Evolutionary conservation across 1,139 yeast genomes (phyloP).

Genomic region (Wickerhamiella infanticola): DNA sequence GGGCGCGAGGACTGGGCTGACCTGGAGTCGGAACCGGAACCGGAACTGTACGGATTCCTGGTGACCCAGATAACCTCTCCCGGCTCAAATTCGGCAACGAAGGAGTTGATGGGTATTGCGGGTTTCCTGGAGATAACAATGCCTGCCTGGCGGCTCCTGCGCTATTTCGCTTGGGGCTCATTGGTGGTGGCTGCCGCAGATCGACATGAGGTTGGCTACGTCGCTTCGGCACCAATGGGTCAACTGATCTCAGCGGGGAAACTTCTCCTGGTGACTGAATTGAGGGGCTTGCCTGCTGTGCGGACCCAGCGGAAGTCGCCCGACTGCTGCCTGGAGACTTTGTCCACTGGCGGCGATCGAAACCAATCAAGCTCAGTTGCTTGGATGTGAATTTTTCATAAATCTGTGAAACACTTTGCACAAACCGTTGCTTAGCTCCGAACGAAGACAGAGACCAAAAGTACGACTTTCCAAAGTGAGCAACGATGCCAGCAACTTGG

Average conservation of each 20-base stretch:
- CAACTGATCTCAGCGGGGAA: background rate
- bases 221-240: background rate
- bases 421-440: background rate
- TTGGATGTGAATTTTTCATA: conserved; percentile 2
- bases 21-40: no score
- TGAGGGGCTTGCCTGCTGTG: background rate
- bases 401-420: background rate
- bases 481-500: conserved; percentile 29
- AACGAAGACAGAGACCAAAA: conserved; percentile 51
- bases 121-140: background rate
- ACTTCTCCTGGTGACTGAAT: background rate
- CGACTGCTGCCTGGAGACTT: background rate
- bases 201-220: background rate
- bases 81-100: background rate
- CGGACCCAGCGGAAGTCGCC: background rate
- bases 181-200: background rate
- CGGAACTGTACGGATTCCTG: background rate
- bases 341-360: background rate
- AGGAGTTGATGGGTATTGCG: background rate
- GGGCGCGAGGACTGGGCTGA: no score
- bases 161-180: background rate
- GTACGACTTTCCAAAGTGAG: conserved; percentile 60
- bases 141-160: background rate
- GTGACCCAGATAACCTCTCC: background rate
- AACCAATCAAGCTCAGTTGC: background rate